phyloP scores from a whole-genome alignment of 164 flowering plant genomes.

The Paratinospora sagittata region DNA sequence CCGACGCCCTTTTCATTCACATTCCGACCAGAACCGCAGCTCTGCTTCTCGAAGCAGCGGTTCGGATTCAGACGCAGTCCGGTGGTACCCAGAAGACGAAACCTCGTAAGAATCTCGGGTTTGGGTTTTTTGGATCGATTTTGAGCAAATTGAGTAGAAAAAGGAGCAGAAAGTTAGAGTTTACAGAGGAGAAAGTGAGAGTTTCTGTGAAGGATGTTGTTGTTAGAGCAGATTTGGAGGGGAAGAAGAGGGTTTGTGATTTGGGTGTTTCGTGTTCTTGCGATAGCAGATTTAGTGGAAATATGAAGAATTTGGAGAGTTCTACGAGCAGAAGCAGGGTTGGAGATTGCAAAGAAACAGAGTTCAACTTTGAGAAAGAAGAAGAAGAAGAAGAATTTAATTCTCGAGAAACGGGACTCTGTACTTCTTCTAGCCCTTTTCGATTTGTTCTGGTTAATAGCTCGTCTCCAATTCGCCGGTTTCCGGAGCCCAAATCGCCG shows the following conservation, averaged over 20 bases:
- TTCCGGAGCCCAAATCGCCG: conserved; percentile 53
- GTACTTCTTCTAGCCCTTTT: conserved; percentile 36
- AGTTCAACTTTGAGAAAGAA: conserved; percentile 7
- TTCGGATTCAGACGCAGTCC: conserved; percentile 45
- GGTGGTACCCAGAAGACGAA: conserved; percentile 21
- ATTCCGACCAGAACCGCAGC: conserved; percentile 66
- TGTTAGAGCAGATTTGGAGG: conserved; percentile 20
- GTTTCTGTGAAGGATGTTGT: conserved; percentile 26
- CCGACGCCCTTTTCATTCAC: conserved; percentile 42
- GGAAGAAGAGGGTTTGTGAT: conserved; percentile 17
- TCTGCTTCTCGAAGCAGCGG: conserved; percentile 66
- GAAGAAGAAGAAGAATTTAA: conserved; percentile 17
- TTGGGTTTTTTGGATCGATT: conserved; percentile 56
- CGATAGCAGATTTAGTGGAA: conserved; percentile 37
- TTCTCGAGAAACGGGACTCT: conserved; percentile 13
- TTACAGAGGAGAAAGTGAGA: conserved; percentile 13
- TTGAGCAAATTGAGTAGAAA: conserved; percentile 43
- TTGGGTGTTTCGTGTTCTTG: conserved; percentile 30
- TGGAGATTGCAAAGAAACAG: conserved; percentile 24
- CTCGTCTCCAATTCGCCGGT: conserved; percentile 38
- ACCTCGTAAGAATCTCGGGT: conserved; percentile 26
- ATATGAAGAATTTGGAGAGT: conserved; percentile 43
- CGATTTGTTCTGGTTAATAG: conserved; percentile 34
- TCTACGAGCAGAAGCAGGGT: conserved; percentile 25
- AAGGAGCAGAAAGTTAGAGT: conserved; percentile 16